Conservation (phyloP, 257 asterid genomes). For the Forsythia suspensa region DNA sequence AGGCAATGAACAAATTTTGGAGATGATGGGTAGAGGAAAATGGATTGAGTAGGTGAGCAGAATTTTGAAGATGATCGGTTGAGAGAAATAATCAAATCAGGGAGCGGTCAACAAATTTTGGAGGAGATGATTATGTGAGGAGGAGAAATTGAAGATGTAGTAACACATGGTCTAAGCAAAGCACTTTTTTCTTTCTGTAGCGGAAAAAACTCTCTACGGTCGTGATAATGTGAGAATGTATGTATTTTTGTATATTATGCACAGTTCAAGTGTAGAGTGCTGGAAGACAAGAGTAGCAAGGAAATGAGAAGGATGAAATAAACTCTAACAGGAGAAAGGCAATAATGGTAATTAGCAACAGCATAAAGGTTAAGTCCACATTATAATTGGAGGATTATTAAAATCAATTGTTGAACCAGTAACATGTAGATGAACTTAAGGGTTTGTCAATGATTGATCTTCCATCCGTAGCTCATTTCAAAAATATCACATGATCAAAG, state of each 20-base stretch:
- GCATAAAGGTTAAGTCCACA: background rate
- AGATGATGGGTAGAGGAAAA: too few species aligned
- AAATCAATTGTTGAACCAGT: background rate
- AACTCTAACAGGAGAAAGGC: background rate
- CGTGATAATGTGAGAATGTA: background rate
- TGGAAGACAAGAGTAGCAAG: background rate
- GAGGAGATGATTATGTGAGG: too few species aligned
- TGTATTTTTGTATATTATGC: background rate
- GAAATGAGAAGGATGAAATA: background rate
- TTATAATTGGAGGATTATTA: background rate
- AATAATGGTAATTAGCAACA: too few species aligned
- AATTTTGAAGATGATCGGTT: too few species aligned
- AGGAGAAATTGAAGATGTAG: too few species aligned
- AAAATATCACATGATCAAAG: background rate
- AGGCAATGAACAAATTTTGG: too few species aligned
- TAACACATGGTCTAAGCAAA: too few species aligned
- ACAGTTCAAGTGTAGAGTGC: background rate
- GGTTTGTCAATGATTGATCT: background rate
- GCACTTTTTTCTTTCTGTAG: too few species aligned
- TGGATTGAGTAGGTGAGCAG: too few species aligned
- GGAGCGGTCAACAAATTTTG: too few species aligned
- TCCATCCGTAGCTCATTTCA: background rate
- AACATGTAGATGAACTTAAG: background rate
- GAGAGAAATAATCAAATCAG: too few species aligned
- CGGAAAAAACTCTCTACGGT: too few species aligned